Conservation (phyloP, 768 basidiomycete species). For the Suillus hirtellus region DNA sequence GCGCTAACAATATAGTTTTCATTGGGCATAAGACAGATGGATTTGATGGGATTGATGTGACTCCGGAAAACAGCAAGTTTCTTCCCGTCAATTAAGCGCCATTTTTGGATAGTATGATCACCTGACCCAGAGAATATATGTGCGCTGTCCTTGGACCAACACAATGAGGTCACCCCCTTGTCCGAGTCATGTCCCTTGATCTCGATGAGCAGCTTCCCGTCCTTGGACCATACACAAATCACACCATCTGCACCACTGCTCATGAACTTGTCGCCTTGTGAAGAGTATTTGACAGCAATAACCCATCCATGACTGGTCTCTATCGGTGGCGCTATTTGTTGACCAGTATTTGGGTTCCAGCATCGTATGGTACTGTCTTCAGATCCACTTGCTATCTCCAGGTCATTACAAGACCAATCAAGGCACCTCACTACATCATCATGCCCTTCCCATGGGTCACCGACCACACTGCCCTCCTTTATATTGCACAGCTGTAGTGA, state of each 20-base stretch:
- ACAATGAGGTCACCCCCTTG: not conserved
- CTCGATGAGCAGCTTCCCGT: not conserved
- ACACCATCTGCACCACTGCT: not conserved
- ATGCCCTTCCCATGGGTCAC: not conserved
- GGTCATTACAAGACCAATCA: conserved; percentile 17
- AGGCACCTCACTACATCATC: conserved; percentile 2
- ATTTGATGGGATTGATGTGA: not conserved
- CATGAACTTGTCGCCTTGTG: not conserved
- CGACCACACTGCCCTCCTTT: not conserved
- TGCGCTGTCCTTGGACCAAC: not conserved
- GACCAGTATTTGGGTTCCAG: conserved; percentile 15
- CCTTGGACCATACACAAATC: not conserved
- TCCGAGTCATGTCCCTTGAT: not conserved
- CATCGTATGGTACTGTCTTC: conserved; percentile 1
- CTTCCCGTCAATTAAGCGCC: not conserved
- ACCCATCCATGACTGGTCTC: not conserved
- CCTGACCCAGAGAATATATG: not conserved
- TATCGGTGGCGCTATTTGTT: not conserved
- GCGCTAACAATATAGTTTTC: not conserved
- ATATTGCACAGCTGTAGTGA: not conserved
- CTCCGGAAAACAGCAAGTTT: not conserved
- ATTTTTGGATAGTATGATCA: not conserved
- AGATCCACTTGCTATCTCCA: conserved; percentile 16
- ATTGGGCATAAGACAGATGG: not conserved
- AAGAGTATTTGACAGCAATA: not conserved